These are phyloP conservation scores for Debaryomyces castellii DNA, from an alignment of 805 yeast genomes.

Conservation along the genomic window DNA sequence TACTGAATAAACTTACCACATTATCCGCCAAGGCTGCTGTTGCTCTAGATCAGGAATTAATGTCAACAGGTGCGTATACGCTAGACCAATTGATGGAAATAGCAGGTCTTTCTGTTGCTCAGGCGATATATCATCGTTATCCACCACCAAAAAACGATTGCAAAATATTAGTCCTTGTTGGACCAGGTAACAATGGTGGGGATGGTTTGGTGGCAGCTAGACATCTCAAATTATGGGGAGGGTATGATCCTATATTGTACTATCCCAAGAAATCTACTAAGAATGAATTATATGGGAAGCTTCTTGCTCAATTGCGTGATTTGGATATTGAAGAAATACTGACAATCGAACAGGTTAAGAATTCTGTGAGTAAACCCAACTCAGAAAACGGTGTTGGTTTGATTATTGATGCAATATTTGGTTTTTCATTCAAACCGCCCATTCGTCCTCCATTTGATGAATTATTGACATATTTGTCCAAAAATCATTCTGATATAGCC, in stretches of 20 bases:
- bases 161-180: constrained; percentile 69
- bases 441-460: constrained; percentile 74
- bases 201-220: constrained; percentile 96
- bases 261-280: constrained; percentile 69
- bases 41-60: constrained; percentile 76
- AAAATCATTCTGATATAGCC: constrained; percentile 39
- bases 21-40: constrained; percentile 59
- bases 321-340: constrained; percentile 61
- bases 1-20: constrained; percentile 20
- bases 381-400: constrained; percentile 25
- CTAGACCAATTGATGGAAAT: constrained; percentile 92
- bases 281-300: constrained; percentile 55
- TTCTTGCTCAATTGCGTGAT: constrained; percentile 65
- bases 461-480: constrained; percentile 23
- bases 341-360: constrained; percentile 31
- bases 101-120: constrained; percentile 94
- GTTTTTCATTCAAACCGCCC: constrained; percentile 91
- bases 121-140: constrained; percentile 67
- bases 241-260: constrained; percentile 71
- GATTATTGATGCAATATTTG: constrained; percentile 80
- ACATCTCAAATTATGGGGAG: constrained; percentile 73
- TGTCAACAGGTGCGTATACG: constrained; percentile 81
- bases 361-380: constrained; percentile 4
- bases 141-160: constrained; percentile 47
- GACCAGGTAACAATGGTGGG: constrained; percentile 97